Base-by-base conservation (phyloP, 257 asterid genomes). In the Parsonsia alboflavescens region DNA sequence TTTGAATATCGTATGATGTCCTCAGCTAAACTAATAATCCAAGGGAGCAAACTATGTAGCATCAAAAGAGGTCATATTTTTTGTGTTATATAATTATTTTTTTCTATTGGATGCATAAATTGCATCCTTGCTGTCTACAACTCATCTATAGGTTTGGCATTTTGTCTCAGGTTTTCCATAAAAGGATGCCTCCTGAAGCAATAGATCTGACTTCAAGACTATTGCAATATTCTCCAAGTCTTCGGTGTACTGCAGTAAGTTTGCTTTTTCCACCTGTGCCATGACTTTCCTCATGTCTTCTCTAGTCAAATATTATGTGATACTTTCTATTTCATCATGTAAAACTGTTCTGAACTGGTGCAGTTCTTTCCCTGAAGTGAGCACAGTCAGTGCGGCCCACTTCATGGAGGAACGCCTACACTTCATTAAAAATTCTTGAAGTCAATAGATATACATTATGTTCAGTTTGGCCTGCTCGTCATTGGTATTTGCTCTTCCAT, bases 131-230 rank as follows among this genome's bases (percentile, higher is more conserved):
- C 7, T 6, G 19, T 46, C 54, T 66, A 15, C 64, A 17, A 33
- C 16, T 46, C 21, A 6, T 58, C 33, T 45, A 30, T 50, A 8
- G 71, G 17, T 72, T 62, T 33, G 54, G 70, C 39, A 39, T 26
- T 70, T 24, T 63, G 41, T 73, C 45, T 79, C 87, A 93, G 98
- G 96, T 93, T 76, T 93, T 93, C 67, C 97, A 89, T 42, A 93
- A 91, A 82, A 80, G 96, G 76, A 93, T 93, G 98, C 98, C 97
- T 53, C 96, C 98, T 46, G 98, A 93, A 86, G 98, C 98, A 75
- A 93, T 93, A 80, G 98, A 93, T 79, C 96, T 93, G 63, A 86
- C 98, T 44, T 93, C 98, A 82, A 87, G 98, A 80, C 87, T 93
- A 78, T 85, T 93, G 89, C 98, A 93, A 75, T 93, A 93, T 78